A percentile compares a stretch with the other conserved stretches of the same genome.
Conservation (phyloP, 176 grass and related monocot species). For the Raddia guianensis region DNA sequence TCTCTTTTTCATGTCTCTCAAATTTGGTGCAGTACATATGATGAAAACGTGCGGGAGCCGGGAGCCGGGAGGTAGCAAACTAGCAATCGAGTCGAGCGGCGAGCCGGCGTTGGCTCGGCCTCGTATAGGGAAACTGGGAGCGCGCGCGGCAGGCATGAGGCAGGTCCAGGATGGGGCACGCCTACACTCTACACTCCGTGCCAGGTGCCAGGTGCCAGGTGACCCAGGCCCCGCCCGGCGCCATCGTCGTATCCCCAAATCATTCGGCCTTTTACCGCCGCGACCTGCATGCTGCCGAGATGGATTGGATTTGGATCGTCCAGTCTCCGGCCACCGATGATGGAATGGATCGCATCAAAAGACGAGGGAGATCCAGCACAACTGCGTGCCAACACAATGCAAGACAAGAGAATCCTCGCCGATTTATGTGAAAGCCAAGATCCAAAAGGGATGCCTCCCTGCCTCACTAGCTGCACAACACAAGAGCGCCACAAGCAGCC, state of each 20-base stretch:
- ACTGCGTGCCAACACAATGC: not conserved
- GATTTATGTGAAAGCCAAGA: not conserved
- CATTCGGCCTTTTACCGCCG: not conserved
- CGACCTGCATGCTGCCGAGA: not conserved
- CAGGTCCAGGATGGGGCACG: too few relatives aligned
- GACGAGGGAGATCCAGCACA: not conserved
- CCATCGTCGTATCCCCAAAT: not conserved
- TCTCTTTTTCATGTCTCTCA: too few relatives aligned
- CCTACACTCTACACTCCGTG: too few relatives aligned
- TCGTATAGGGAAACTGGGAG: too few relatives aligned
- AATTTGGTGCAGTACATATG: too few relatives aligned
- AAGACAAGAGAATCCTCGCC: constrained; percentile 23
- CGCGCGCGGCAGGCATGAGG: too few relatives aligned
- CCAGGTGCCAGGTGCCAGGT: too few relatives aligned
- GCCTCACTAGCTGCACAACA: too few relatives aligned
- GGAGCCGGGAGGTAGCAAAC: too few relatives aligned
- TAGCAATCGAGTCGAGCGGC: too few relatives aligned
- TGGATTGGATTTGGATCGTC: not conserved
- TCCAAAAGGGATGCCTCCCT: not conserved
- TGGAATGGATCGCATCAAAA: not conserved
- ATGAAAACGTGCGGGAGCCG: too few relatives aligned
- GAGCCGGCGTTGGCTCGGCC: too few relatives aligned
- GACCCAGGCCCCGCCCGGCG: not conserved
- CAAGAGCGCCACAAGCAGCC: not conserved
- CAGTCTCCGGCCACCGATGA: not conserved